Evolutionary conservation across 2,329 filamentous ascomycete species (phyloP), one percentile per base, ranked within the genome.

Genomic region (Fusarium transvaalense): DNA sequence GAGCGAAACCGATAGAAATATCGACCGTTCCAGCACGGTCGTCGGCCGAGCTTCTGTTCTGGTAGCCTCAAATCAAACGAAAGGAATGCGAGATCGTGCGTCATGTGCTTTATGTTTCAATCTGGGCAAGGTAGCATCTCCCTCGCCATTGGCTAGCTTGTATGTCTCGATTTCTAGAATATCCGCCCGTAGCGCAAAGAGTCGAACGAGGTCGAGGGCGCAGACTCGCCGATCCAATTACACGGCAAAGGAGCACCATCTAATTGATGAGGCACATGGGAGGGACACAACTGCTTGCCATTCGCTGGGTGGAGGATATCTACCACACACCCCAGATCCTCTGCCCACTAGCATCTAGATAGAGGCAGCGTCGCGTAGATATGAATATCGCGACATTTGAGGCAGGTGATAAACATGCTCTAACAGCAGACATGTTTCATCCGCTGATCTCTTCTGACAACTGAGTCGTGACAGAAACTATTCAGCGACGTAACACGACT

Each of bases 141-240:
- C 42, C 29, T 52, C 46, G 19, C 66, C 61, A 75, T 76, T 76
- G 74, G 74, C 42, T 56, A 68, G 74, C 42, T 54, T 41, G 51
- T 29, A 60, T 50, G 43, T 52, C 54, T 65, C 48, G 68, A 76
- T 76, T 77, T 77, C 74, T 76, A 74, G 74, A 69, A 77, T 69
- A 78, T 72, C 76, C 76, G 76, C 76, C 73, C 66, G 75, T 76
- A 75, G 74, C 76, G 76, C 76, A 71, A 56, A 64, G 43, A 42
- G 55, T 63, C 52, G 56, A 61, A 73, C 52, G 67, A 75, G 67
- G 64, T 67, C 56, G 68, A 71, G 41, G 61, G 54, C 35, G 53
- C 21, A 59, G 47, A 60, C 39, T 53, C 63, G 65, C 56, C 50
- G 55, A 69, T 62, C 61, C 55, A 67, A 55, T 64, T 34, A 56